Base-by-base conservation (phyloP, 257 asterid genomes). In the Jacaranda copaia region DNA sequence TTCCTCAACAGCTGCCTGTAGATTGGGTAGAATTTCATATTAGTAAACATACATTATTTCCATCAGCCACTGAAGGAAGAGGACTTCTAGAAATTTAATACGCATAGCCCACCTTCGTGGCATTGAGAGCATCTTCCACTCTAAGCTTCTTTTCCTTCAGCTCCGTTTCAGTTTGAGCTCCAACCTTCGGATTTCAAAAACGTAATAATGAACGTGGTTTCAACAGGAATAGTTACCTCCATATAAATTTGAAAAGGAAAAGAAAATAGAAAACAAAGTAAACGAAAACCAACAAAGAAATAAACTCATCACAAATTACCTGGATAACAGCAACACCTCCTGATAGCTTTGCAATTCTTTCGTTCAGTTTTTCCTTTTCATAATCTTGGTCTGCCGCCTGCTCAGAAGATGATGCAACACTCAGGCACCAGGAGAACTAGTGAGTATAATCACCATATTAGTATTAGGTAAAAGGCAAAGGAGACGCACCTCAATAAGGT, bases 251-350 rank as follows among this genome's bases (percentile, higher is more conserved):
- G 4, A 15, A 53, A 10, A 14, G 14, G 8, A 53, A 56, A 9
- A 58, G 2, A 46, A 69, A n/a, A n/a, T n/a, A n/a, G n/a, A n/a
- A n/a, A n/a, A n/a, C n/a, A n/a, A 25, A 25, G 32, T 25, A 25
- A 25, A 25, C 1, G 32, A 25, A 25, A 25, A 25, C 32, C 32
- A 25, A 25, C 1, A 25, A 25, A 25, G 5, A 57, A 38, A 45
- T 14, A 20, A 13, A 20, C 36, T 38, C 48, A 25, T 38, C 14
- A 46, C 3, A 36, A 13, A n/a, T 75, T 82, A 93, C 99, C 98
- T 96, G 99, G 75, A 96, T 93, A 60, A 96, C 97, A 36, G 99
- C 98, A 67, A 96, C 99, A 72, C 99, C 99, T 63, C 99, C 99
- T 1, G 99, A 96, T 5, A 96, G 87, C 80, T 93, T 96, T 61